Evolutionary conservation across 345 rosid species (phyloP).

Genomic region (Raphanus sativus): DNA sequence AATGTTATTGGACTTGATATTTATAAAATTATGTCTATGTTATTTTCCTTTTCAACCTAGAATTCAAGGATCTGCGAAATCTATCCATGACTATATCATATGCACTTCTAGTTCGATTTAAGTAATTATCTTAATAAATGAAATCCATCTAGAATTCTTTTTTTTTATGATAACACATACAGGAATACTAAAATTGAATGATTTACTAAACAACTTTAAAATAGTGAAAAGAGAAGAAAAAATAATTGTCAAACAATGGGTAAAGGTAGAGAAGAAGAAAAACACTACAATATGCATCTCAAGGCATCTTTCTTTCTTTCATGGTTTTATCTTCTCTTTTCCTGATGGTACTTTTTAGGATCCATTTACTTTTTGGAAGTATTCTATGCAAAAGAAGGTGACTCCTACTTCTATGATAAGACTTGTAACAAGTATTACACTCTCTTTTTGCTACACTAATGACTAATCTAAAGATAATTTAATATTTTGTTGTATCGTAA

Average conservation of each 20-base stretch:
- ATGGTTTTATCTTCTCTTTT: constrained; percentile 10
- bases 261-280: constrained; percentile 27
- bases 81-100: background rate
- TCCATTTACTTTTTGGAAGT: constrained; percentile 38
- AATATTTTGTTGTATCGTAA: constrained; percentile 26
- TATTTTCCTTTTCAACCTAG: background rate
- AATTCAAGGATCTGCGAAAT: background rate
- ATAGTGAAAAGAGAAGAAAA: constrained; percentile 5
- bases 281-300: constrained; percentile 24
- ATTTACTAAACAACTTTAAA: constrained; percentile 6
- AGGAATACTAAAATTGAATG: constrained; percentile 19
- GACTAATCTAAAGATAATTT: background rate
- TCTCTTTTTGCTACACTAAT: constrained; percentile 12
- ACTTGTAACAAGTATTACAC: constrained; percentile 11
- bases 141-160: background rate
- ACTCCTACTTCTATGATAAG: constrained; percentile 14
- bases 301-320: constrained; percentile 35
- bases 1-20: background rate
- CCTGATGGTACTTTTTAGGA: constrained; percentile 7
- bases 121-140: background rate
- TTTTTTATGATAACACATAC: background rate
- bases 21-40: background rate
- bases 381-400: background rate
- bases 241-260: constrained; percentile 15
- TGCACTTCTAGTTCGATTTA: background rate